Conservation (phyloP, 192 early-diverging fungal genomes). For the Podila clonocystis region DNA sequence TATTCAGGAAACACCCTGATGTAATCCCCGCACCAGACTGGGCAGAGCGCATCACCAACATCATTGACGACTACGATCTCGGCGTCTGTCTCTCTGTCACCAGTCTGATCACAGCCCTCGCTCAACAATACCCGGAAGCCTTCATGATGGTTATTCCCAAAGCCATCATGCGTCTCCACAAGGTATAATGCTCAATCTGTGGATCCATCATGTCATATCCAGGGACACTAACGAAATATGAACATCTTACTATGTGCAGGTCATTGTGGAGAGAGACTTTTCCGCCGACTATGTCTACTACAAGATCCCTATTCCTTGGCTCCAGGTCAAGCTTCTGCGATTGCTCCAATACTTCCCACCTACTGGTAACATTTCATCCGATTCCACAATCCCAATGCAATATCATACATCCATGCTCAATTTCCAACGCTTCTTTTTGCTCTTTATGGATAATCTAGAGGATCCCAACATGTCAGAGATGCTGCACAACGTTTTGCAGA, state of each 20-base stretch:
- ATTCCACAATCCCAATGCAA: background rate
- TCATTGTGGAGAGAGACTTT: conserved; percentile 88
- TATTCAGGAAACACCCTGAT: conserved; percentile 92
- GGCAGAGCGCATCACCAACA: conserved; percentile 81
- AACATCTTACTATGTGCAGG: conserved; percentile 42
- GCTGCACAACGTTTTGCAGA: conserved; percentile 80
- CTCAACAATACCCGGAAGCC: conserved; percentile 89
- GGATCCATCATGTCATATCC: background rate
- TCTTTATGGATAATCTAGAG: conserved; percentile 36
- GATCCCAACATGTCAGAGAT: conserved; percentile 64
- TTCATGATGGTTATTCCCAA: conserved; percentile 79
- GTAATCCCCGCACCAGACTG: conserved; percentile 88
- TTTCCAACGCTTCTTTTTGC: conserved; percentile 7
- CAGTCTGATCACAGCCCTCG: conserved; percentile 90
- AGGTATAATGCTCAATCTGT: conserved; percentile 54
- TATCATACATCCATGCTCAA: background rate
- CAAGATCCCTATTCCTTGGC: conserved; percentile 97
- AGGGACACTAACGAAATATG: background rate
- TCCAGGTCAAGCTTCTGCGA: conserved; percentile 95
- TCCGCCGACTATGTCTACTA: conserved; percentile 94
- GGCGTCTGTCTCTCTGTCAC: conserved; percentile 86
- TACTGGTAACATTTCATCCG: conserved; percentile 56
- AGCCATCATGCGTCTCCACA: conserved; percentile 83
- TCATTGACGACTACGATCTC: conserved; percentile 91
- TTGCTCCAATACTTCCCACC: conserved; percentile 96